Evolutionary conservation across 768 basidiomycete genomes (phyloP).

Genomic region (Ephemerocybe angulata): DNA sequence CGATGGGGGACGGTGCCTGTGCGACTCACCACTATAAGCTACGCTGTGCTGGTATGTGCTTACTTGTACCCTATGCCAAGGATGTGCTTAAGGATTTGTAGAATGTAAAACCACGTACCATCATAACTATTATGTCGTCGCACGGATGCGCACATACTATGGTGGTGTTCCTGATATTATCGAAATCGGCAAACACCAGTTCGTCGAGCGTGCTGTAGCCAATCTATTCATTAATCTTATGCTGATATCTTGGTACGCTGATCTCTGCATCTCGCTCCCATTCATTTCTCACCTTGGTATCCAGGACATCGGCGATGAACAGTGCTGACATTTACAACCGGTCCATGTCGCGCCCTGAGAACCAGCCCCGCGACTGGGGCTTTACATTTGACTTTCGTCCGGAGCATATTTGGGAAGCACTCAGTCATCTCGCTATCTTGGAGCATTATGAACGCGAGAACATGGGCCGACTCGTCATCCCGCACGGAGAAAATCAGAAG

Average conservation of each 20-base stretch:
- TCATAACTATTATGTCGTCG: slow-evolving; percentile 21
- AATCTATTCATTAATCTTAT: slow-evolving; percentile 20
- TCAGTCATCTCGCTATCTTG: slow-evolving; percentile 22
- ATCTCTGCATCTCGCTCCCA: background rate
- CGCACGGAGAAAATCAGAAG: slow-evolving; percentile 20
- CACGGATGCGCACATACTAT: slow-evolving; percentile 20
- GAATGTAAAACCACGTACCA: slow-evolving; percentile 13
- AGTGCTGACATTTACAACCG: slow-evolving; percentile 18
- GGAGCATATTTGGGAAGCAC: slow-evolving; percentile 6
- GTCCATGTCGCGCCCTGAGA: slow-evolving; percentile 7
- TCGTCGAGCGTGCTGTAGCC: slow-evolving; percentile 17
- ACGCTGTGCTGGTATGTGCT: slow-evolving; percentile 1
- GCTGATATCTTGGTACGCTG: slow-evolving; percentile 19
- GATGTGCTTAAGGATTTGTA: background rate
- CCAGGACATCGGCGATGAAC: slow-evolving; percentile 16
- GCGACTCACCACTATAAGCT: slow-evolving; percentile 12
- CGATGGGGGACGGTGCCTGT: slow-evolving; percentile 10
- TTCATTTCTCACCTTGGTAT: background rate
- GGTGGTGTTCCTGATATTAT: slow-evolving; percentile 18
- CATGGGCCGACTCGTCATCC: slow-evolving; percentile 14
- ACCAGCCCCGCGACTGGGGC: slow-evolving; percentile 9
- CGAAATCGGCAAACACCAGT: slow-evolving; percentile 27
- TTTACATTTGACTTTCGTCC: slow-evolving; percentile 15
- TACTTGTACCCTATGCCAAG: slow-evolving; percentile 15
- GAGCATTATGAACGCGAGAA: slow-evolving; percentile 15